Evolutionary conservation across 805 yeast species (phyloP).

Genomic region (Yarrowia phangngaensis): DNA sequence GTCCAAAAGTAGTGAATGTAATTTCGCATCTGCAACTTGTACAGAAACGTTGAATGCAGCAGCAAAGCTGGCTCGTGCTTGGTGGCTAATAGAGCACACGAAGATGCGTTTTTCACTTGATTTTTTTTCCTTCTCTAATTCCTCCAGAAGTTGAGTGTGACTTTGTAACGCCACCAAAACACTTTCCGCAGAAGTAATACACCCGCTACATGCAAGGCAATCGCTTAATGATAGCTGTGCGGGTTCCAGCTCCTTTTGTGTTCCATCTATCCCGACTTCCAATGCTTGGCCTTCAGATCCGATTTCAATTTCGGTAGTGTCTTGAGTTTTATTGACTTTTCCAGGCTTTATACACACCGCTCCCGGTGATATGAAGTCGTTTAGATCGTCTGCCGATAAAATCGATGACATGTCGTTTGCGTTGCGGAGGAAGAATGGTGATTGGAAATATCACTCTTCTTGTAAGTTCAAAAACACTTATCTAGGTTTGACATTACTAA

Average conservation of each 20-base stretch:
- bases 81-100: constrained; percentile 81
- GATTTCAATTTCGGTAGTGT: constrained; percentile 48
- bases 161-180: constrained; percentile 87
- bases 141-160: constrained; percentile 68
- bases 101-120: constrained; percentile 39
- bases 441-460: no score
- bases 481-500: no score
- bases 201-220: constrained; percentile 95
- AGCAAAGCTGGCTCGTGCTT: constrained; percentile 77
- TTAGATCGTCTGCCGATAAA: constrained; percentile 81
- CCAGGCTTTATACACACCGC: constrained; percentile 92
- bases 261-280: constrained; percentile 58
- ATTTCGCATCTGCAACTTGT: constrained; percentile 55
- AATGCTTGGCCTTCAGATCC: constrained; percentile 60
- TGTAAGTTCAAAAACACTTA: no score
- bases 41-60: constrained; percentile 55
- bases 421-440: no score
- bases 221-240: constrained; percentile 89
- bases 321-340: constrained; percentile 42
- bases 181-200: constrained; percentile 97
- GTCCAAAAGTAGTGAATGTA: constrained; percentile 55
- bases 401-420: constrained; percentile 69
- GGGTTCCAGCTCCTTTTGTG: constrained; percentile 51
- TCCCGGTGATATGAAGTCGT: constrained; percentile 92
- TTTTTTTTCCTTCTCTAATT: constrained; percentile 42